Base-by-base conservation (phyloP, 1,139 yeast genomes). In the Scheffersomyces segobiensis region DNA sequence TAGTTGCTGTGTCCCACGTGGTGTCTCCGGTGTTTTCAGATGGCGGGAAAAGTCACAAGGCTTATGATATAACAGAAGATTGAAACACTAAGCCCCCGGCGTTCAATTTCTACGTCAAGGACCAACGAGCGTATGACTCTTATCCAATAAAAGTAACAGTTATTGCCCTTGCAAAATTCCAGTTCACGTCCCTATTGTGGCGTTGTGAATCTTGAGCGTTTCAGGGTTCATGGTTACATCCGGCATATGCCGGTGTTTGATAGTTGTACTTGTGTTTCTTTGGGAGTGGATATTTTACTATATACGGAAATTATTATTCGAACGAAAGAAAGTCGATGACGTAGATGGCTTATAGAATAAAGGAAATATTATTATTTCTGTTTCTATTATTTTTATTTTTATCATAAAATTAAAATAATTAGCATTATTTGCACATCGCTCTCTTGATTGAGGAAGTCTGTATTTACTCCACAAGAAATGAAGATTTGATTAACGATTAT, bases 301-400 rank as follows among this genome's bases (percentile, higher is more conserved):
- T 2, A 32, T 10, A 32, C 17, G 42, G 42, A 32, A 14, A 32
- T 24, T 32, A 32, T 32, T 32, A 32, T 32, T 32, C 42, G 42
- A 32, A 32, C 12, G 42, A 32, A 10, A 3, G 14, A 32, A 32
- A 4, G 5, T 32, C 42, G 8, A 32, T 32, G 4, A 32, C 17
- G 42, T 8, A 12, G 42, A 32, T 10, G 42, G 42, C 42, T 32
- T 32, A 12, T 10, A 32, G 42, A 32, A 32, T 10, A 24, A 24
- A 24, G 12, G 3, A 2, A 32, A 7, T 7, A 32, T 7, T 12
- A 12, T 32, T 32, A 24, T 50, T 52, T 50, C 54, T 8, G 59
- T 59, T 22, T 56, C 58, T 39, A 50, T 51, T 32, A 32, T 32
- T 12, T 2, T 32, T 32, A 32, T 10, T 32, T 12, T 32, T 32